Percentiles rank a stretch among this genome's conserved stretches.
Evolutionary conservation across 2,329 filamentous ascomycete genomes (phyloP).

Genomic region (Ceratocystis eucalypticola): DNA sequence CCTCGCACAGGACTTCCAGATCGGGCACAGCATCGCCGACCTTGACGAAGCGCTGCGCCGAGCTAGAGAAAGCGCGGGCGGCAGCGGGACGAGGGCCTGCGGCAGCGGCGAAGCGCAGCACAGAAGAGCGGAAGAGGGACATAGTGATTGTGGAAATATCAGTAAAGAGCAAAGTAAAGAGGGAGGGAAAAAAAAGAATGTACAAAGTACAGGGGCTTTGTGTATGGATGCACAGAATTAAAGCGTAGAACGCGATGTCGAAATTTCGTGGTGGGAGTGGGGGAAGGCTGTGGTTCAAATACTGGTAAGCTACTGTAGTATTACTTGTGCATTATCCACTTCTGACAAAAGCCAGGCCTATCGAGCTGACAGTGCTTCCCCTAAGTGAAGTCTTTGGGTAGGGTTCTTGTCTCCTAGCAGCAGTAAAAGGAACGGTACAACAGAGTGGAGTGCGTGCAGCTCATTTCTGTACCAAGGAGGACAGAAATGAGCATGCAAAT

Average conservation of each 20-base stretch:
- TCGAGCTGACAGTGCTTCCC: no score
- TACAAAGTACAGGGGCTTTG: neutral
- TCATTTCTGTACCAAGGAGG: neutral
- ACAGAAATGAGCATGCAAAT: conserved; percentile 2
- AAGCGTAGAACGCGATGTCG: neutral
- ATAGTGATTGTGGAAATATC: neutral
- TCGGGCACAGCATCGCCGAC: conserved; percentile 68
- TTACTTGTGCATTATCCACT: no score
- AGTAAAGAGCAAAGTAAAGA: neutral
- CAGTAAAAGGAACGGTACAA: neutral
- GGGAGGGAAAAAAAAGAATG: no score
- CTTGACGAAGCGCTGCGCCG: conserved; percentile 47
- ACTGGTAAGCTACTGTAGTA: neutral
- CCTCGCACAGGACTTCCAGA: conserved; percentile 65
- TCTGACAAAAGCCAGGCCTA: no score
- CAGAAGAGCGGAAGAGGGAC: conserved; percentile 17
- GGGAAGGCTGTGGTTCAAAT: conserved; percentile 9
- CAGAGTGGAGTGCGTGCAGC: neutral
- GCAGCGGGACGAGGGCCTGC: conserved; percentile 3
- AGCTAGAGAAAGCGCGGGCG: conserved; percentile 45
- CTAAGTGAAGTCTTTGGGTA: no score
- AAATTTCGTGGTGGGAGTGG: neutral
- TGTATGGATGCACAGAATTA: neutral
- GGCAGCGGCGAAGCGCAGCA: conserved; percentile 13
- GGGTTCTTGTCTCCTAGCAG: neutral